Conservation (phyloP, 2,329 filamentous ascomycete species). For the Fusarium nelsonii region DNA sequence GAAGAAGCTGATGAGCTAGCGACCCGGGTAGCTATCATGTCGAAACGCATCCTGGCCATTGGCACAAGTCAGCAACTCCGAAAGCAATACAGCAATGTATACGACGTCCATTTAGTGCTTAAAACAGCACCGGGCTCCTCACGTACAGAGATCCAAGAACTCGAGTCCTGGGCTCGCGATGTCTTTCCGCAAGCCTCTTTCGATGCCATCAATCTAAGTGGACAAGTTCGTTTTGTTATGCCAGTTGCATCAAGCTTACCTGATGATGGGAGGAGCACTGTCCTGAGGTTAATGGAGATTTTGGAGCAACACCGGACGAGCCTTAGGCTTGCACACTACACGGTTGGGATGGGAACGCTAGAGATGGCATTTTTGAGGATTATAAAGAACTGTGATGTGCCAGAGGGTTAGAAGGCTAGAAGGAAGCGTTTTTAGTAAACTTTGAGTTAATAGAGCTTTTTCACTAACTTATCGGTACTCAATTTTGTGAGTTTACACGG, state of each 20-base stretch:
- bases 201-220: conserved; percentile 70
- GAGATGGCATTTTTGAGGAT: conserved; percentile 79
- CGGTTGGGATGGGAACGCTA: conserved; percentile 73
- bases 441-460: too few relatives aligned
- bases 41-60: conserved; percentile 65
- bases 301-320: conserved; percentile 58
- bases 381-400: conserved; percentile 54
- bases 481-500: too few relatives aligned
- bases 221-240: conserved; percentile 60
- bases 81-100: conserved; percentile 69
- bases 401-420: background rate
- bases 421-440: too few relatives aligned
- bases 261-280: conserved; percentile 15
- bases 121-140: conserved; percentile 68
- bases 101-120: conserved; percentile 73
- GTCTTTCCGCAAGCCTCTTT: conserved; percentile 67
- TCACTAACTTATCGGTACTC: too few relatives aligned
- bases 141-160: conserved; percentile 65
- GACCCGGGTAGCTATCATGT: conserved; percentile 66
- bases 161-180: conserved; percentile 66
- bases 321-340: conserved; percentile 74
- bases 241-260: conserved; percentile 43
- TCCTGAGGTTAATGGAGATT: conserved; percentile 64
- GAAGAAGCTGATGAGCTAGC: conserved; percentile 90
- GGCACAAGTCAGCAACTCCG: conserved; percentile 70